Evolutionary conservation across 345 rosid genomes (phyloP).

Genomic region (Toxicodendron radicans): DNA sequence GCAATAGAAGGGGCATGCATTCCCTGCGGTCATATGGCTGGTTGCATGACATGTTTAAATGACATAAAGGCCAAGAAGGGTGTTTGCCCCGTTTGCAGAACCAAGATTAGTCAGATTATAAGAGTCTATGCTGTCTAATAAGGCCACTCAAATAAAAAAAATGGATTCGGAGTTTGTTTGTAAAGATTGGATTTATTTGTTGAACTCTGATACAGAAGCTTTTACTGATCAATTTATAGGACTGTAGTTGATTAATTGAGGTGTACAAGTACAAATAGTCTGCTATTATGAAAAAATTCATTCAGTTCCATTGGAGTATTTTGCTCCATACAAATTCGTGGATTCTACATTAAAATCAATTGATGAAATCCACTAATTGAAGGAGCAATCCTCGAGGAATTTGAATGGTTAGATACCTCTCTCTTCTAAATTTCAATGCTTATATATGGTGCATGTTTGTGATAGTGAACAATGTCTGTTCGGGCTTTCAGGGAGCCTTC

Average conservation of each 20-base stretch:
- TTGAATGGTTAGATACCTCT: not conserved
- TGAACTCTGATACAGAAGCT: not conserved
- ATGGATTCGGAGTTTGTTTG: not conserved
- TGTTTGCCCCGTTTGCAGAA: conserved; percentile 53
- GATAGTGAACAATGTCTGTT: not conserved
- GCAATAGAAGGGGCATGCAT: conserved; percentile 52
- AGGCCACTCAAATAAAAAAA: not conserved
- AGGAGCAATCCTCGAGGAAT: not conserved
- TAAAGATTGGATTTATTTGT: not conserved
- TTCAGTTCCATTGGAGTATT: not conserved
- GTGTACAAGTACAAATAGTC: not conserved
- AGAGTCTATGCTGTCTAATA: conserved; percentile 46
- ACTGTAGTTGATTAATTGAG: not conserved
- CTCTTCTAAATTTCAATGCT: no score
- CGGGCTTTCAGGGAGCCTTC: not conserved
- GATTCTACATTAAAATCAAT: not conserved
- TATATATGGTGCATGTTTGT: not conserved
- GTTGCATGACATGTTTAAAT: conserved; percentile 54
- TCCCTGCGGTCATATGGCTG: conserved; percentile 64
- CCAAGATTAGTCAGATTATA: conserved; percentile 41
- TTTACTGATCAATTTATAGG: not conserved
- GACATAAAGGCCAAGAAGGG: conserved; percentile 49
- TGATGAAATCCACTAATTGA: not conserved
- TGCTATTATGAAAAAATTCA: not conserved
- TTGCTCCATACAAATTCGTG: not conserved